Evolutionary conservation across 2,329 filamentous ascomycete species (phyloP).

Genomic region (Monosporascus ibericus): DNA sequence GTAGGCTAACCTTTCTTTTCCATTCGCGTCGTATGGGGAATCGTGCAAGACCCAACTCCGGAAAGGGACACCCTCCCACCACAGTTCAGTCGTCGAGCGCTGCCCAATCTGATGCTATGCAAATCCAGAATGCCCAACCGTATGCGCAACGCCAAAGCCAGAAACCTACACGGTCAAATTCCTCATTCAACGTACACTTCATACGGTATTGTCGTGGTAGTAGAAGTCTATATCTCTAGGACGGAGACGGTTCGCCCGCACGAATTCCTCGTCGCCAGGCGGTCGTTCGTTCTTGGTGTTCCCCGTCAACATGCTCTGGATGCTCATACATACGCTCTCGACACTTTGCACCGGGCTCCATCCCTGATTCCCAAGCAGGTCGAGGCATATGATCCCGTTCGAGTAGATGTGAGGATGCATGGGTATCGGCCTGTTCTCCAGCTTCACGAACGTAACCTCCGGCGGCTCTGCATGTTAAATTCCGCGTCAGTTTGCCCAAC

Average conservation of each 20-base stretch:
- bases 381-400: constrained; percentile 97
- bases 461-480: constrained; percentile 63
- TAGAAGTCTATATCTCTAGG: constrained; percentile 88
- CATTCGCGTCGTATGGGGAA: not conserved
- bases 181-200: constrained; percentile 5
- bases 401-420: constrained; percentile 98
- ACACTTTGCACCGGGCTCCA: constrained; percentile 98
- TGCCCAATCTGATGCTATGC: not conserved
- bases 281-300: constrained; percentile 90
- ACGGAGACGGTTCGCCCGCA: constrained; percentile 68
- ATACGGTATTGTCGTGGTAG: constrained; percentile 85
- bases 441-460: constrained; percentile 80
- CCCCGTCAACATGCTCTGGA: constrained; percentile 96
- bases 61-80: too few species aligned
- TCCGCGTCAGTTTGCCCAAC: constrained; percentile 4
- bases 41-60: not conserved
- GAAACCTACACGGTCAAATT: constrained; percentile 5
- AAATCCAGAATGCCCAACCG: constrained; percentile 1
- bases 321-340: constrained; percentile 92
- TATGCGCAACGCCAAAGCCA: constrained; percentile 13
- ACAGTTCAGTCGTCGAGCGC: too few species aligned
- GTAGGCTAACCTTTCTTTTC: too few species aligned
- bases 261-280: constrained; percentile 84
- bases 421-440: constrained; percentile 64
- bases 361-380: constrained; percentile 78